Evolutionary conservation across 108 stramenopile species (phyloP), one percentile per base, ranked within the genome.

Genomic region (Conticribra weissflogii): DNA sequence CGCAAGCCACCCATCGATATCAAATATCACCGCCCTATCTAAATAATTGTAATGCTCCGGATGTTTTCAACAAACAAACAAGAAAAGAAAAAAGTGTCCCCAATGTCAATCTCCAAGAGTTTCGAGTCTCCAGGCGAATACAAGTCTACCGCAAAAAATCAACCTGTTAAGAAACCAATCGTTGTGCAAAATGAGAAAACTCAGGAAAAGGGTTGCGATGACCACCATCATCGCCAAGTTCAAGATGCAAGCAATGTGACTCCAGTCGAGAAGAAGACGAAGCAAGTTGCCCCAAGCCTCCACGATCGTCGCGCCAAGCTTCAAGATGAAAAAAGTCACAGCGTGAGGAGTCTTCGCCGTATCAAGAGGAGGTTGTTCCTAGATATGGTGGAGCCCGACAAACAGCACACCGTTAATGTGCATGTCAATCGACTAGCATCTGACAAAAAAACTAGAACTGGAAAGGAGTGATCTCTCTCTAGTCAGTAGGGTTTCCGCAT

Each of bases 341-440:
- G 55, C 8, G 54, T 48, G 23, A 58, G 34, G 48, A 47, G 25
- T 28, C 62, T 77, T 32, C 68, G 68, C 27, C 51, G 63, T 32
- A 68, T 77, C 56, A 77, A 77, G 33, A 62, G 76, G n/a, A 68
- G 60, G 32, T 41, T 77, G 22, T 77, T 77, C 44, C 68, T 77
- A n/a, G 56, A 77, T 49, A 61, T 54, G 0, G 76, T 77, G 54
- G 59, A 68, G 5, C 21, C 50, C 18, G 50, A 51, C 4, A 22
- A n/a, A 16, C 21, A n/a, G 50, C 19, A 12, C 18, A 22, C 4
- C 15, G 19, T 22, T n/a, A n/a, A 51, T n/a, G n/a, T n/a, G n/a
- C 50, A 53, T 18, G 17, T 17, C 53, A 54, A 41, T 54, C 14
- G 34, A 21, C 12, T 41, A 23, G 28, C 63, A 12, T 57, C 29